phyloP scores from a whole-genome alignment of 192 early-diverging fungal genomes.

The Allomyces arbusculus region DNA sequence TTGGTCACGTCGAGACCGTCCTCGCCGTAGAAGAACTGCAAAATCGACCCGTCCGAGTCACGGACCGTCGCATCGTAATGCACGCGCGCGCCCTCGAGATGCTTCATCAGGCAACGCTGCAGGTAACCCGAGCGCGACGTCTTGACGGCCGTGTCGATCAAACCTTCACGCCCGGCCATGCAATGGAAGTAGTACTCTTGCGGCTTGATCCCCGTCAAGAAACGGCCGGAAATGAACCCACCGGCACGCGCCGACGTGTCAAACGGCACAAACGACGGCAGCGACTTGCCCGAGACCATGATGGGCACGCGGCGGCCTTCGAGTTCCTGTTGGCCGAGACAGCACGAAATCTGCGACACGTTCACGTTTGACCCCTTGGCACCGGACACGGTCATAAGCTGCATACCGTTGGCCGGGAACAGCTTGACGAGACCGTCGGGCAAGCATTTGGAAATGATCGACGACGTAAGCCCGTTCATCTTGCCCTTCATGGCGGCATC shows the following conservation, averaged over 20 bases:
- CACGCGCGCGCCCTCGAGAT: conserved; percentile 81
- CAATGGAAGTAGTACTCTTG: conserved; percentile 82
- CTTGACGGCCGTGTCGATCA: conserved; percentile 99
- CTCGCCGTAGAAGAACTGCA: conserved; percentile 99
- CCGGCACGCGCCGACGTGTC: conserved; percentile 78
- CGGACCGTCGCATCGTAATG: conserved; percentile 97
- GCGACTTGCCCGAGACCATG: conserved; percentile 89
- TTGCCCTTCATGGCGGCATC: conserved; percentile 68
- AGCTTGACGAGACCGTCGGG: conserved; percentile 46
- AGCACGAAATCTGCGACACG: conserved; percentile 89
- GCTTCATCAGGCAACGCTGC: conserved; percentile 98
- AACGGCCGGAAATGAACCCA: conserved; percentile 90
- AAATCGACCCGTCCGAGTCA: conserved; percentile 76
- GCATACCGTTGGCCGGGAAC: conserved; percentile 97
- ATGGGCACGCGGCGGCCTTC: conserved; percentile 95
- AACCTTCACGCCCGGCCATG: conserved; percentile 98
- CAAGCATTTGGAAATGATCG: conserved; percentile 54
- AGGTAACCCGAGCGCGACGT: conserved; percentile 96
- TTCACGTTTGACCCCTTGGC: conserved; percentile 95
- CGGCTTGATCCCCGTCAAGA: conserved; percentile 95
- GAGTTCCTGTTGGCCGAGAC: conserved; percentile 91
- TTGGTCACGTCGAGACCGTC: conserved; percentile 91
- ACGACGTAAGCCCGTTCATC: conserved; percentile 62
- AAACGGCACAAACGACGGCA: conserved; percentile 83
- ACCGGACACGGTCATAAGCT: conserved; percentile 95